Conservation (phyloP, 306 rosid species). For the Aeschynomene evenia region DNA sequence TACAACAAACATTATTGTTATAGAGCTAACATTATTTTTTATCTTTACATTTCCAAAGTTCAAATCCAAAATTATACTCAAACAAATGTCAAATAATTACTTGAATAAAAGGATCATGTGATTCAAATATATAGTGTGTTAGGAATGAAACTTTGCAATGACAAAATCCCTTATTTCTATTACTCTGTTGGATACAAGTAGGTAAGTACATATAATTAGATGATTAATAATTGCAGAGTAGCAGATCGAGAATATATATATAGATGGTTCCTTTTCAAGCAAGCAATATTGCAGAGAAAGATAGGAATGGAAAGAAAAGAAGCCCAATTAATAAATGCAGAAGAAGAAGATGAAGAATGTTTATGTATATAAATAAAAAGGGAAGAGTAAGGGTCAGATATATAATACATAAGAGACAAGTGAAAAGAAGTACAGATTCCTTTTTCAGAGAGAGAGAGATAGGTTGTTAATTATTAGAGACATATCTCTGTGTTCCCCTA, state of each 20-base stretch:
- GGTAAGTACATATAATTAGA: not conserved
- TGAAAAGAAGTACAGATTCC: not conserved
- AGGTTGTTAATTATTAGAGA: not conserved
- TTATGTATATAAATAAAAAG: too few relatives aligned
- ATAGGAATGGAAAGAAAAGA: not conserved
- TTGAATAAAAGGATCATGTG: not conserved
- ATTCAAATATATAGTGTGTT: not conserved
- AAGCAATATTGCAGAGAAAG: not conserved
- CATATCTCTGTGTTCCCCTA: not conserved
- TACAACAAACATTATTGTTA: too few relatives aligned
- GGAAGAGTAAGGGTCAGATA: too few relatives aligned
- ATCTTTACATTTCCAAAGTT: too few relatives aligned
- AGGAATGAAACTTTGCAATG: not conserved
- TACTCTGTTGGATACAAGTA: not conserved
- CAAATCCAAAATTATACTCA: too few relatives aligned
- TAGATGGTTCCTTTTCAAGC: not conserved
- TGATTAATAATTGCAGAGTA: not conserved
- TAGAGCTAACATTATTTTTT: too few relatives aligned
- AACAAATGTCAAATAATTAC: too few relatives aligned
- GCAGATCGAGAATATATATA: too few relatives aligned
- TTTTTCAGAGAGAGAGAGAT: not conserved
- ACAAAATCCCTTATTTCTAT: not conserved
- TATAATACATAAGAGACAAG: not conserved
- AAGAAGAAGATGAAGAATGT: not conserved
- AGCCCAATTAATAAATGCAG: not conserved